These are phyloP conservation scores for Candida suzukii DNA, from an alignment of 805 yeast species.

Conservation along the genomic window DNA sequence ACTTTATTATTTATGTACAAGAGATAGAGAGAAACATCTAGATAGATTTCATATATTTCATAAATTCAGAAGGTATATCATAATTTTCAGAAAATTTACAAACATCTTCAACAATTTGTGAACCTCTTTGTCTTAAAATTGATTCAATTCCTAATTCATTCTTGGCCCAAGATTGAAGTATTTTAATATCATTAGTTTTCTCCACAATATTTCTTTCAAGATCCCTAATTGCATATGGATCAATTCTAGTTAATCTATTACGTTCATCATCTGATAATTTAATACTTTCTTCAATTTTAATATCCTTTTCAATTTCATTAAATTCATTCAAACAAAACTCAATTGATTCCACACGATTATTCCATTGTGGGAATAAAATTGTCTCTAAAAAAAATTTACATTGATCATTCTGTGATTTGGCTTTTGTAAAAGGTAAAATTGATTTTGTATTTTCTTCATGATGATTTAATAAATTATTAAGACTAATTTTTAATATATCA, in stretches of 20 bases:
- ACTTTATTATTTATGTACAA: too few species aligned
- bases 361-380: constrained; percentile 42
- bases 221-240: constrained; percentile 45
- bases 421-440: constrained; percentile 12
- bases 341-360: constrained; percentile 31
- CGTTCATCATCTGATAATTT: constrained; percentile 13
- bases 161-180: constrained; percentile 26
- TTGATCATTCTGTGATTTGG: constrained; percentile 5
- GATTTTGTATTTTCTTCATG: constrained; percentile 15
- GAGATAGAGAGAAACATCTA: too few species aligned
- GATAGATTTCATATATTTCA: constrained; percentile 5
- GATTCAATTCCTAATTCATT: constrained; percentile 35
- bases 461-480: constrained; percentile 32
- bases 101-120: constrained; percentile 25
- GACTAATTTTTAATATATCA: constrained; percentile 36
- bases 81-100: constrained; percentile 18
- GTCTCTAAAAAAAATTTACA: constrained; percentile 30
- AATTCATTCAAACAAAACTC: constrained; percentile 33
- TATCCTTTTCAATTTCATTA: constrained; percentile 21
- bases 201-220: constrained; percentile 21
- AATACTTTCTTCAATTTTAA: constrained; percentile 15
- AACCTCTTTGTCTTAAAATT: constrained; percentile 31
- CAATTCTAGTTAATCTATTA: constrained; percentile 28
- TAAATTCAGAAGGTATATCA: constrained; percentile 11
- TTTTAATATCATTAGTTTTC: constrained; percentile 21